Evolutionary conservation across 2,329 filamentous ascomycete species (phyloP).

Genomic region (Coniochaeta hoffmannii): DNA sequence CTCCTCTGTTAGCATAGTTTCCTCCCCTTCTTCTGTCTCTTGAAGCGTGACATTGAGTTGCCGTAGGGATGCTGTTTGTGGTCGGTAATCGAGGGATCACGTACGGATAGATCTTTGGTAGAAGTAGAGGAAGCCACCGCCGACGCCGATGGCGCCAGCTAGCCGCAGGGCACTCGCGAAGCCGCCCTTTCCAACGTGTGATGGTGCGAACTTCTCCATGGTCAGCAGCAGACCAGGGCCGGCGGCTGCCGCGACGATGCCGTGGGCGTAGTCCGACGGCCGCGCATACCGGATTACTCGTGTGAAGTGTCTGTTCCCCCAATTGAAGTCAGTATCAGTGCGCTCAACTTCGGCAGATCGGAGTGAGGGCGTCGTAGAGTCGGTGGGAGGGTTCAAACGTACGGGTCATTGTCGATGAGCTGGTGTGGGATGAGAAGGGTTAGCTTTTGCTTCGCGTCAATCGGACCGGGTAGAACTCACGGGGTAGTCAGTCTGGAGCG

Average conservation of each 20-base stretch:
- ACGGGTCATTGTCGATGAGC: constrained; percentile 99
- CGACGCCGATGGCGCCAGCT: constrained; percentile 61
- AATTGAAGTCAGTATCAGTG: constrained; percentile 20
- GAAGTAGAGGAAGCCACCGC: constrained; percentile 75
- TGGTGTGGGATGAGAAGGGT: constrained; percentile 34
- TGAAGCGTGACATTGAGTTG: no score
- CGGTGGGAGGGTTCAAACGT: constrained; percentile 32
- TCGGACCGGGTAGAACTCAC: constrained; percentile 45
- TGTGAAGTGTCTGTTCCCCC: constrained; percentile 66
- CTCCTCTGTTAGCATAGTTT: not conserved
- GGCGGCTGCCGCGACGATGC: constrained; percentile 58
- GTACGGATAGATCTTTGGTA: constrained; percentile 80
- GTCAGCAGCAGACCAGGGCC: constrained; percentile 67
- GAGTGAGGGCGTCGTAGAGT: constrained; percentile 2
- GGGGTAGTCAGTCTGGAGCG: constrained; percentile 75
- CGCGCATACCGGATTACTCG: constrained; percentile 85
- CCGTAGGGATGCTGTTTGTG: not conserved
- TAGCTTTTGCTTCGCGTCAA: constrained; percentile 12
- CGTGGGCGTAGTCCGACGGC: constrained; percentile 72
- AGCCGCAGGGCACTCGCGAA: constrained; percentile 80
- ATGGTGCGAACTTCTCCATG: constrained; percentile 81
- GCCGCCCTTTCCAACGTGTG: constrained; percentile 73
- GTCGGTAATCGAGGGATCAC: constrained; percentile 26
- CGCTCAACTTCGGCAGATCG: constrained; percentile 3
- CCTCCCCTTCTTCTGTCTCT: no score